phyloP scores from a whole-genome alignment of 768 basidiomycete genomes.

The Rubroboletus satanas region DNA sequence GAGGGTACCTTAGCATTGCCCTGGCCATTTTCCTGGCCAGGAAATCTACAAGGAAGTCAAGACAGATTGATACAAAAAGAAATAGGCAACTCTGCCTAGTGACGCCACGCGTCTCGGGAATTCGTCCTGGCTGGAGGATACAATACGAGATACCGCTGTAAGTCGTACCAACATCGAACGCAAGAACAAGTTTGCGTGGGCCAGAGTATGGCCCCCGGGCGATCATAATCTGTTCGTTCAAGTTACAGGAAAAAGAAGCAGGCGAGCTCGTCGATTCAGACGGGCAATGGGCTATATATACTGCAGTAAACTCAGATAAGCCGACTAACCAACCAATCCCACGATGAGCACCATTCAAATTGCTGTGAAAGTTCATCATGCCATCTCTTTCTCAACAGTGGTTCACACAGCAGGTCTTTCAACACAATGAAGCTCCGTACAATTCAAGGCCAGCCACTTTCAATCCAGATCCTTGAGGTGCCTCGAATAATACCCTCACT shows the following conservation, averaged over 20 bases:
- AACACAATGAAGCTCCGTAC: not conserved
- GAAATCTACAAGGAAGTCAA: not conserved
- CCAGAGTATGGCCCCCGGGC: too few species aligned
- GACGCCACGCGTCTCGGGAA: conserved; percentile 1
- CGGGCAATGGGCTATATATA: too few species aligned
- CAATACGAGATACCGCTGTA: not conserved
- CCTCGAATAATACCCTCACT: not conserved
- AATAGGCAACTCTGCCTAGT: not conserved
- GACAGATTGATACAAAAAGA: not conserved
- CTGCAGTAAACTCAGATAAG: too few species aligned
- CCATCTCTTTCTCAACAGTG: too few species aligned
- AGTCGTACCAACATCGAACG: not conserved
- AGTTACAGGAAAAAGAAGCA: too few species aligned
- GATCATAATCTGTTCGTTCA: too few species aligned
- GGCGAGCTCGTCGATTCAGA: too few species aligned
- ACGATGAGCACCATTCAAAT: not conserved
- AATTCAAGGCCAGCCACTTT: not conserved
- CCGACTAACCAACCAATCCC: too few species aligned
- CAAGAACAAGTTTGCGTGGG: not conserved
- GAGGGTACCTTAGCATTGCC: conserved; percentile 4
- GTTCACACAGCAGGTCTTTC: not conserved
- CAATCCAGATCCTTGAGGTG: not conserved
- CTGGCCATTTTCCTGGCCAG: not conserved
- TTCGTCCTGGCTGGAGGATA: not conserved
- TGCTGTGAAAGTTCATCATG: not conserved